Evolutionary conservation across 2,329 filamentous ascomycete species (phyloP), one percentile per base, ranked within the genome.

Genomic region (Emydomyces testavorans): DNA sequence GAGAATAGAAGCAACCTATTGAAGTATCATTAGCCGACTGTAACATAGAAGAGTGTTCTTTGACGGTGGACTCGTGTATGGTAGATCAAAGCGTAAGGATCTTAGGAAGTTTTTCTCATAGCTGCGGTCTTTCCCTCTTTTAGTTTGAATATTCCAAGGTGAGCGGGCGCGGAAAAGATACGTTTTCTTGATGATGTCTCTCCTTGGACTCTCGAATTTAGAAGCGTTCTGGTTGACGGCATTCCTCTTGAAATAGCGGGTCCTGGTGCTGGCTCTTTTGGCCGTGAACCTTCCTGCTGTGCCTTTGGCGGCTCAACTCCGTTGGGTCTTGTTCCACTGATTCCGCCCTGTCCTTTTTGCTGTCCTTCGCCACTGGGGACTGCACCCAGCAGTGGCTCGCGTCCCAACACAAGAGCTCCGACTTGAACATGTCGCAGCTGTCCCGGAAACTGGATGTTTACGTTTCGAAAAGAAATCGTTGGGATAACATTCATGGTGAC

Each of bases 401-500:
- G 21, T 23, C n/a, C 35, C 16, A 11, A 2, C 4, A 37, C 18
- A 13, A 37, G 6, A 2, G 2, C 35, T 40, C 21, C 18, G 10
- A 4, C 16, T n/a, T 2, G 4, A 6, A 31, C 28, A 2, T n/a
- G 16, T 21, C 41, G 16, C 29, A 44, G n/a, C 41, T 35, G 31
- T 15, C 20, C 20, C 6, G 43, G 43, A 15, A 37, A 28, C 34
- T 37, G 43, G 31, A 46, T 36, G 21, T 46, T 37, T 6, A 32
- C 52, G 31, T 57, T 50, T 13, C 57, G 49, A 11, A 57, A 55
- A 3, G 48, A 46, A 2, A 58, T 53, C 15, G 50, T 53, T 3
- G 60, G 60, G 1, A 56, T 57, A 37, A 61, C 42, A 1, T 53
- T 53, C 37, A 61, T 31, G 7, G 53, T 49, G 4, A 63, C 52